Evolutionary conservation across 495 filamentous ascomycete genomes (phyloP), one percentile per base, ranked within the genome.

Genomic region (Xylaria castorea): DNA sequence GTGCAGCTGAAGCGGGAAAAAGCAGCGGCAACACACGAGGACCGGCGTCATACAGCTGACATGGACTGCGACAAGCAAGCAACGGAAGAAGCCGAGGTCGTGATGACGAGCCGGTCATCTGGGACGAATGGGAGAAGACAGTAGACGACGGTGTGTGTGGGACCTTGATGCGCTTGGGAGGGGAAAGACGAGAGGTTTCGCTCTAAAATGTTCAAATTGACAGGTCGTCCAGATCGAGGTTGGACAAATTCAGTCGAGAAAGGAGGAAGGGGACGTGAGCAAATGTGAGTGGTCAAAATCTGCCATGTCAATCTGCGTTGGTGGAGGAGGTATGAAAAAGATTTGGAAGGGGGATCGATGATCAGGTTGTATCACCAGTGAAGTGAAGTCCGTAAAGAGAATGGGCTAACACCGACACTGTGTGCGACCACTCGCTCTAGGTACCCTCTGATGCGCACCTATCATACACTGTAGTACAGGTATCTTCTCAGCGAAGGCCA

Each of bases 81-180:
- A 70, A 66, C 74, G 62, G 71, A 70, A 67, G 71, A 71, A 78
- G 64, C 73, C 74, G 78, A 72, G 76, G 74, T 60, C 75, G 78
- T 72, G 76, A 55, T 68, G 73, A 50, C 44, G 64, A 53, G 46
- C 78, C 70, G 44, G 73, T 75, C 78, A 80, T 80, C 70, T 75
- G 70, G 73, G 73, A 72, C 63, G 58, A 66, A 63, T 58, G 27
- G 34, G 58, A 55, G 16, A 42, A 5, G 48, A 36, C 14, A 36
- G 34, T 30, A 44, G 66, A 16, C 16, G 50, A 68, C 22, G 66
- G 66, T 57, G 32, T 51, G 50, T 55, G 66, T 55, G 48, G n/a
- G 66, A 36, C 34, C 48, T 1, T 12, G n/a, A 5, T 22, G 14
- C 20, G 67, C 50, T 40, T 58, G 20, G 30, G 46, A 36, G 25